These are phyloP conservation scores for Starmerella stigmatis DNA, from an alignment of 805 yeast genomes.

Conservation along the genomic window DNA sequence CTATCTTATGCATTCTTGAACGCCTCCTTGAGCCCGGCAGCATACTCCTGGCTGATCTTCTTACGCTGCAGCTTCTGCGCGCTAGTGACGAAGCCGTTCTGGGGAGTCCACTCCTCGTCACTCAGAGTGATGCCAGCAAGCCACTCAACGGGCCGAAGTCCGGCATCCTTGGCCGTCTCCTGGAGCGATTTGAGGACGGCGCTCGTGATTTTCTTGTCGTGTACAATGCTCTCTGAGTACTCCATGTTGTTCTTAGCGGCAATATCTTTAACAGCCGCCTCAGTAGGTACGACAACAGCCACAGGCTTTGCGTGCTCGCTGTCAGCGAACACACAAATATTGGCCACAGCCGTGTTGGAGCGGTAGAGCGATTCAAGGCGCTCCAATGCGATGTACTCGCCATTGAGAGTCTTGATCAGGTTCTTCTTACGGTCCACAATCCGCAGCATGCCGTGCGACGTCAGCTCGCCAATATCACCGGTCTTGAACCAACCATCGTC, in stretches of 20 bases:
- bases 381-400: constrained; percentile 96
- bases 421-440: constrained; percentile 93
- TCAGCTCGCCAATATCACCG: constrained; percentile 96
- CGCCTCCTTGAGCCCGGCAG: constrained; percentile 56
- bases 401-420: constrained; percentile 87
- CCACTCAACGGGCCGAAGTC: constrained; percentile 76
- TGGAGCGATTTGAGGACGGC: constrained; percentile 51
- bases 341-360: constrained; percentile 62
- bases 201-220: constrained; percentile 45
- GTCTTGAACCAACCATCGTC: constrained; percentile 92
- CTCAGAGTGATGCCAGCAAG: constrained; percentile 65
- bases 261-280: constrained; percentile 48
- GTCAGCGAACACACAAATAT: constrained; percentile 91
- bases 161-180: constrained; percentile 69
- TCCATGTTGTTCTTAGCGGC: constrained; percentile 47
- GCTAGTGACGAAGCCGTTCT: constrained; percentile 82
- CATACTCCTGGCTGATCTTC: constrained; percentile 64
- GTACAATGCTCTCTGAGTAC: constrained; percentile 41
- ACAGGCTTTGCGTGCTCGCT: constrained; percentile 78
- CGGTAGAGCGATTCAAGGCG: constrained; percentile 86
- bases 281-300: constrained; percentile 80
- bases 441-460: constrained; percentile 62
- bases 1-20: constrained; percentile 33
- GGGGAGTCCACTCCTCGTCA: constrained; percentile 97
- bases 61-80: constrained; percentile 95